phyloP scores from a whole-genome alignment of 805 yeast species.

The Hanseniaspora jakobsenii region DNA sequence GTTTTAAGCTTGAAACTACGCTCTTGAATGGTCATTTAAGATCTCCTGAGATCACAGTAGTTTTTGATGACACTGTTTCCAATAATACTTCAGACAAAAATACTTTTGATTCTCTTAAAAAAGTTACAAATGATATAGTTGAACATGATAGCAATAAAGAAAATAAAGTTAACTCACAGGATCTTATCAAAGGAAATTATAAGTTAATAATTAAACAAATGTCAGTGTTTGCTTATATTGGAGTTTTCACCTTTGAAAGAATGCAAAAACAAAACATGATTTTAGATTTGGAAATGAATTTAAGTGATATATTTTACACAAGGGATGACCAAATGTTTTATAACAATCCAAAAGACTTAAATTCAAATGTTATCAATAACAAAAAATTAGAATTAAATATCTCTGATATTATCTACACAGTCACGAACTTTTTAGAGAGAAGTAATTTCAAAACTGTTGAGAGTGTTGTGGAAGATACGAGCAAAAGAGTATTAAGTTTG shows the following conservation, averaged over 20 bases:
- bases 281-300: constrained; percentile 41
- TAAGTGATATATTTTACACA: constrained; percentile 26
- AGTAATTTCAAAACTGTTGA: constrained; percentile 86
- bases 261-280: constrained; percentile 64
- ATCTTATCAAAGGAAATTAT: background rate
- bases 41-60: background rate
- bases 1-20: constrained; percentile 36
- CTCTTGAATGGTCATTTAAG: constrained; percentile 21
- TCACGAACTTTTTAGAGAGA: constrained; percentile 53
- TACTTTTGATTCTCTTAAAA: too few relatives aligned
- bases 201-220: constrained; percentile 26
- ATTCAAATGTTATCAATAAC: too few relatives aligned
- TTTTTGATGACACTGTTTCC: too few relatives aligned
- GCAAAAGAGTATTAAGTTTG: constrained; percentile 39
- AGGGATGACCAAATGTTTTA: too few relatives aligned
- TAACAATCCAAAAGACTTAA: too few relatives aligned
- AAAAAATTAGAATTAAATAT: constrained; percentile 15
- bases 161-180: too few relatives aligned
- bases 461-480: constrained; percentile 67
- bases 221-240: constrained; percentile 64
- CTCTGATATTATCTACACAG: constrained; percentile 35
- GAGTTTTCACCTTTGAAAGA: constrained; percentile 86
- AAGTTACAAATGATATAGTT: too few relatives aligned
- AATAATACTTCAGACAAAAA: too few relatives aligned
- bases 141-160: too few relatives aligned